Base-by-base conservation (phyloP, 2,329 filamentous ascomycete genomes). In the Pyrenophora teres region DNA sequence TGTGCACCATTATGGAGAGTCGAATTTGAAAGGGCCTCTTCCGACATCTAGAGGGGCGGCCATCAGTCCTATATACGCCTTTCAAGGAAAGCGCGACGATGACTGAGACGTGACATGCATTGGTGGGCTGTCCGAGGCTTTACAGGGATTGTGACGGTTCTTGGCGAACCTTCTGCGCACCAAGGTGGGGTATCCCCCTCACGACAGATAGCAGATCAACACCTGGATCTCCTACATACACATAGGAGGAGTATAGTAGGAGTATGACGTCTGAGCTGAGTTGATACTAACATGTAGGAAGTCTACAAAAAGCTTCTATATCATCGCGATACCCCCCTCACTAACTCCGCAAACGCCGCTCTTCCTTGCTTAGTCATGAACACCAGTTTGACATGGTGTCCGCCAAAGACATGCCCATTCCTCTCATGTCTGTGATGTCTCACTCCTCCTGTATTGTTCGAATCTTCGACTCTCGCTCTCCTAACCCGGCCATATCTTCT, bases 1-100 rank as follows among this genome's bases (percentile, higher is more conserved):
- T 69, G 45, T 52, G 63, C 58, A 64, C 60, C 68, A 72, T 73
- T 54, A 64, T 36, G 56, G 37, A 36, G 49, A 60, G 46, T 54
- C 45, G 50, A 40, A 52, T 37, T 48, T 51, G 42, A 37, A 31
- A 40, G 23, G 32, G 36, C 56, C 54, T 57, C 56, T 55, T 44
- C 56, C 55, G 56, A 58, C 68, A 73, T 72, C 39, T 50, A 62
- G 50, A 54, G 56, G 46, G 55, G 61, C 50, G 43, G 49, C 52
- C 63, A 65, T 62, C 42, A 32, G 42, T 52, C 25, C 56, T 63
- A 63, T 69, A 65, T 66, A 64, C 49, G 54, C 35, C 50, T 37
- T 25, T 51, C 9, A 19, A 46, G 49, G 40, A 9, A 35, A 39
- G 41, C 23, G 47, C 31, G 42, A 33, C 21, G 56, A 62, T 64